Base-by-base conservation (phyloP, 768 basidiomycete genomes). In the Ramaria sp. region DNA sequence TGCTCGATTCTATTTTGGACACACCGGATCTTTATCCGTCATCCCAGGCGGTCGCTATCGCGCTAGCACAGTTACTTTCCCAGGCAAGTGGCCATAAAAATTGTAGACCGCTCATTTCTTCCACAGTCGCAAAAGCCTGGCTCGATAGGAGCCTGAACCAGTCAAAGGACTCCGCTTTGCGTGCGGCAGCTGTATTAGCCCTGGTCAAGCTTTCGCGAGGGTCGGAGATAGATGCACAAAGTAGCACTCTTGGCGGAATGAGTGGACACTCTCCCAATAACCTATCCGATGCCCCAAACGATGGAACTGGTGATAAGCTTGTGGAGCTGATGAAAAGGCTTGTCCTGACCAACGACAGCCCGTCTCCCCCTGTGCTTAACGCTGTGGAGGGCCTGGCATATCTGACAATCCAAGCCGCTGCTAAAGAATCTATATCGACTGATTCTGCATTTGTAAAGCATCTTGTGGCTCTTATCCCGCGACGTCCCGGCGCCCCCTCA, bases 351-450 rank as follows among this genome's bases (percentile, higher is more conserved):
- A 70, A 77, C 33, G 62, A 67, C 6, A 11, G 19, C 12, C 33
- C 43, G 43, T 39, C 37, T 22, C 63, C 75, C 20, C 76, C 79
- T 12, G 62, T 80, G 15, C 70, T 74, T 7, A 84, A 91, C 59
- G 83, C 83, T 4, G 74, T 93, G 13, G 93, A 96, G 71, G 91
- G 86, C 0, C 72, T 96, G 51, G 88, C 87, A n/a, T 87, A 93
- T 68, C 78, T 91, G 57, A 88, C 82, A 58, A 71, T 78, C 49
- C 77, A 82, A 61, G 74, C 87, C 1, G 59, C 67, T 1, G 74
- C 86, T 58, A 87, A 89, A 65, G 82, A 87, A 58, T 65, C 62
- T 24, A 68, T 93, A 51, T 79, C 84, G 7, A 72, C 70, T 15
- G 76, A 83, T 61, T 17, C 72, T 0, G 56, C 63, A 6, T 82